phyloP scores from a whole-genome alignment of 306 rosid genomes.

The Vicia villosa region DNA sequence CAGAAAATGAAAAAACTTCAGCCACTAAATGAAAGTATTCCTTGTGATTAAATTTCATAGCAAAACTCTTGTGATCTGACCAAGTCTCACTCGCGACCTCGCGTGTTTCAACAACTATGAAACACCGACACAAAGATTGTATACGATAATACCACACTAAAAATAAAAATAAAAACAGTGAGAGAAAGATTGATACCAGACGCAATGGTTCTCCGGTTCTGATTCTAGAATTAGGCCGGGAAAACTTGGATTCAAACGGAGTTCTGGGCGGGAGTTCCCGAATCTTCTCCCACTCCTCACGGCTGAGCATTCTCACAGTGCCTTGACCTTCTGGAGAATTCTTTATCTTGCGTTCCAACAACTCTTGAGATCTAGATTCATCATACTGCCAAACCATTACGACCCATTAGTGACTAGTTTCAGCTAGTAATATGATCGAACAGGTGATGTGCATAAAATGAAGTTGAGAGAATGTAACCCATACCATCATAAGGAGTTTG shows the following conservation, averaged over 20 bases:
- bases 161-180: background rate
- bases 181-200: constrained; percentile 39
- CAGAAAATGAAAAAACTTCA: constrained; percentile 32
- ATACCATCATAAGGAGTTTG: constrained; percentile 68
- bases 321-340: constrained; percentile 45
- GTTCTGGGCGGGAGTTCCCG: constrained; percentile 52
- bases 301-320: constrained; percentile 43
- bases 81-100: background rate
- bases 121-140: background rate
- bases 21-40: constrained; percentile 6
- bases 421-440: constrained; percentile 36
- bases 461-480: fast-evolving
- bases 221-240: constrained; percentile 46
- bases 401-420: background rate
- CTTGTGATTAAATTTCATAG: background rate
- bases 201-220: constrained; percentile 48
- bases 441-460: constrained; percentile 30
- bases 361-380: constrained; percentile 43
- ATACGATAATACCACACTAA: background rate
- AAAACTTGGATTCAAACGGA: constrained; percentile 45
- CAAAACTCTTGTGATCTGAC: constrained; percentile 5
- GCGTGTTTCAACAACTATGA: background rate
- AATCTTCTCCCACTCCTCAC: constrained; percentile 45
- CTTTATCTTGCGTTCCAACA: constrained; percentile 47
- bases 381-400: constrained; percentile 49